These are phyloP conservation scores for Sporothrix pseudoabietina DNA, from an alignment of 2,329 filamentous ascomycete genomes.

Conservation along the genomic window DNA sequence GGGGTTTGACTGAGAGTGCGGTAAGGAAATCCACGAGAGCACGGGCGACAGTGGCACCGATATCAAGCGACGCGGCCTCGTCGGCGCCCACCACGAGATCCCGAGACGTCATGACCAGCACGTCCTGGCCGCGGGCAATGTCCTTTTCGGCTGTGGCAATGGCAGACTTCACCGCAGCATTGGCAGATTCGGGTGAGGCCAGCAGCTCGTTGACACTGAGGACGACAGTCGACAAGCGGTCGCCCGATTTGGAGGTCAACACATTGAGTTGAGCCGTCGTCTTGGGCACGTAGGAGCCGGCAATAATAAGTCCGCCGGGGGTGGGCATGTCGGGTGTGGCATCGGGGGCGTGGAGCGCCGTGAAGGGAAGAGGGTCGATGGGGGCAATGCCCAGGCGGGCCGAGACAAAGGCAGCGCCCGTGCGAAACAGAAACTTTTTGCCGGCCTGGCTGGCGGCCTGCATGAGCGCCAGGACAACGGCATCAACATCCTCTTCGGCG, in stretches of 20 bases:
- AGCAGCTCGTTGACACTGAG: slow-evolving; percentile 54
- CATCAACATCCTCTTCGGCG: slow-evolving; percentile 55
- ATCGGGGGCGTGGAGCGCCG: background rate
- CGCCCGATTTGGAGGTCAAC: slow-evolving; percentile 50
- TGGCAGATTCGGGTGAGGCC: slow-evolving; percentile 34
- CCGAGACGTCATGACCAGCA: slow-evolving; percentile 62
- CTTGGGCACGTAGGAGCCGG: slow-evolving; percentile 25
- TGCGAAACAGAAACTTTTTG: slow-evolving; percentile 43
- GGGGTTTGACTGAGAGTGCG: slow-evolving; percentile 48
- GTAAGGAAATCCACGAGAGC: slow-evolving; percentile 55
- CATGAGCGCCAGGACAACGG: slow-evolving; percentile 55
- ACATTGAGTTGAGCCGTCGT: slow-evolving; percentile 43
- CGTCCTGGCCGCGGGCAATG: slow-evolving; percentile 52
- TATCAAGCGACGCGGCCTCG: slow-evolving; percentile 55
- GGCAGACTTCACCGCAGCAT: slow-evolving; percentile 17
- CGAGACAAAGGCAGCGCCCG: slow-evolving; percentile 26
- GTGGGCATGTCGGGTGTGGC: background rate
- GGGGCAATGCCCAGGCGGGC: slow-evolving; percentile 12
- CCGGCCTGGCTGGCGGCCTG: slow-evolving; percentile 38
- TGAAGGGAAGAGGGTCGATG: background rate
- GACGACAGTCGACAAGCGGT: slow-evolving; percentile 53
- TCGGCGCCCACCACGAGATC: slow-evolving; percentile 50
- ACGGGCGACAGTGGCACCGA: slow-evolving; percentile 55
- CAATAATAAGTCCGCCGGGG: slow-evolving; percentile 3
- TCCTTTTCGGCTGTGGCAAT: slow-evolving; percentile 44